Base-by-base conservation (phyloP, 345 rosid species). In the Rhizophora mangle region DNA sequence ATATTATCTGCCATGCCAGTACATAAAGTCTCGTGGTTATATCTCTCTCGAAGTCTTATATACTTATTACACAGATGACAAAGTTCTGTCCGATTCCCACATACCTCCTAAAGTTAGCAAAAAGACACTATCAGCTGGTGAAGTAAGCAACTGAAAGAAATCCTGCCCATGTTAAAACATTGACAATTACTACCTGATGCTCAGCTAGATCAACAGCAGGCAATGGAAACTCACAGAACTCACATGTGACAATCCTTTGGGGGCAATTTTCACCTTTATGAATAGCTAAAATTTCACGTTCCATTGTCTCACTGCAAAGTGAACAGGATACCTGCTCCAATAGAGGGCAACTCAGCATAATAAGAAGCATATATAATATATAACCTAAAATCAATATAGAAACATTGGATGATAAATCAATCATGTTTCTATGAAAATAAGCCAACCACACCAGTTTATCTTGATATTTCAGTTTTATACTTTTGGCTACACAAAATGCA, bases 221-320 rank as follows among this genome's bases (percentile, higher is more conserved):
- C 84, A 95, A 74, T 0, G 97, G 97, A 76, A 95, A 95, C 82
- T 92, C 97, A n/a, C 97, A 95, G 77, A 92, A 92, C 76, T 92
- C 96, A 21, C 97, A 92, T 1, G 96, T 95, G 70, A 84, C 97
- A 62, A 89, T 95, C 79, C 97, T 87, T 78, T 88, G 93, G 30
- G 96, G 97, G 67, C 92, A 95, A 26, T 83, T 84, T 78, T 95
- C 96, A 78, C 93, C 89, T 86, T 79, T 86, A 81, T 95, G 96
- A 62, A 80, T 73, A 34, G 91, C 88, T 70, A 90, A 82, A 72
- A 76, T 78, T 63, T 90, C 94, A 74, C 92, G 96, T 74, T 87
- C 94, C 89, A 92, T 83, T 60, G 84, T 88, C 87, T 88, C 92
- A 62, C 90, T 86, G 80, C 96, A 95, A 68, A 92, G 79, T 20